These are phyloP conservation scores for Astrothelium macrocarpum DNA, from an alignment of 495 filamentous ascomycete genomes.

Conservation along the genomic window DNA sequence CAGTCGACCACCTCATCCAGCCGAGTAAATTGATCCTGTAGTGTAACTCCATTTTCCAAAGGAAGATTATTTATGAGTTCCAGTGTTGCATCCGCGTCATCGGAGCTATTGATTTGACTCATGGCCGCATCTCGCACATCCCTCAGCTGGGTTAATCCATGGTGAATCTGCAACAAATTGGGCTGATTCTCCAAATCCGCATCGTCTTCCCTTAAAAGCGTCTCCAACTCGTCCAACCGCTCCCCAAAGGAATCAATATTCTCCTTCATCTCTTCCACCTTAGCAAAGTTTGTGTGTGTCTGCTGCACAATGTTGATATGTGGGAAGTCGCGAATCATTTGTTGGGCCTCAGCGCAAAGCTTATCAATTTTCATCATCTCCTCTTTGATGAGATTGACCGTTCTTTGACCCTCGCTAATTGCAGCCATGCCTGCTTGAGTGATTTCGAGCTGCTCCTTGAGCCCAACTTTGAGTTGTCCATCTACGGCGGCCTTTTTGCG, in stretches of 20 bases:
- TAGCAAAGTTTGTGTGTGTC: constrained; percentile 88
- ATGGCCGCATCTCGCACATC: constrained; percentile 94
- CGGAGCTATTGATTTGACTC: constrained; percentile 52
- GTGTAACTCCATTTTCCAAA: constrained; percentile 52
- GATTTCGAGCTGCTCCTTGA: constrained; percentile 82
- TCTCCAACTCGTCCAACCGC: constrained; percentile 61
- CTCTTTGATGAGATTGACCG: constrained; percentile 81
- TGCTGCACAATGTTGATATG: constrained; percentile 90
- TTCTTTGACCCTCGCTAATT: constrained; percentile 77
- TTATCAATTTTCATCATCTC: constrained; percentile 98
- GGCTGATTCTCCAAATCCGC: constrained; percentile 81
- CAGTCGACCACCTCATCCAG: constrained; percentile 78
- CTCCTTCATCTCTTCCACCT: constrained; percentile 81
- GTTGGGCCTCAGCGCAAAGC: constrained; percentile 89
- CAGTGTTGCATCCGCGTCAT: constrained; percentile 21
- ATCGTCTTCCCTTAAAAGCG: constrained; percentile 70
- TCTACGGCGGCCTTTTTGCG: constrained; percentile 91
- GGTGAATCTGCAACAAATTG: constrained; percentile 79
- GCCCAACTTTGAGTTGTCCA: constrained; percentile 72
- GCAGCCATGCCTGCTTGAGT: constrained; percentile 84
- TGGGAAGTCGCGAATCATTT: constrained; percentile 93
- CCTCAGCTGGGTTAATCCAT: constrained; percentile 78
- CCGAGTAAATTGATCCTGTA: constrained; percentile 81
- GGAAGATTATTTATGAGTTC: constrained; percentile 38
- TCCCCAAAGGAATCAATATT: constrained; percentile 78